Base-by-base conservation (phyloP, 2,329 filamentous ascomycete species). In the Talaromyces sp. region DNA sequence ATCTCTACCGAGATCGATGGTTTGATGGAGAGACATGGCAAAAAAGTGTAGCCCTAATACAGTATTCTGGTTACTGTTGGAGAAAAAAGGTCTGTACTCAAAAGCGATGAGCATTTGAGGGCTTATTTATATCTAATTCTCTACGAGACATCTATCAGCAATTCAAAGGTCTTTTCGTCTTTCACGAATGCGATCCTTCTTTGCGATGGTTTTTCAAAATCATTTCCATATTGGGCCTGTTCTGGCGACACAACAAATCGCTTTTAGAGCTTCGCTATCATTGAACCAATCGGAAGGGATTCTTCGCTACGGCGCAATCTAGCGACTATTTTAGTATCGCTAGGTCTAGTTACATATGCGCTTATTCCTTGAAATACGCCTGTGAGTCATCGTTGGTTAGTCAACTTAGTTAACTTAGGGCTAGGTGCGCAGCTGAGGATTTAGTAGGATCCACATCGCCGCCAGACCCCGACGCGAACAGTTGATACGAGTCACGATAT, bases 1-100 rank as follows among this genome's bases (percentile, higher is more conserved):
- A 56, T 62, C 58, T 60, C 58, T 60, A 27, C 50, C 27, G 58
- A 60, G 58, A 60, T 60, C 41, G 41, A 60, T 60, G 14, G 7
- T 27, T 37, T 60, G 58, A 24, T 60, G 58, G 31, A 60, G 58
- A 37, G 41, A 48, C 58, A 60, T 60, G 37, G 35, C 37, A 43
- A 31, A 16, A 50, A 31, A 31, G 27, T 14, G 35, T 60, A 47
- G 24, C 41, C 37, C 22, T 31, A 59, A 27, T 47, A 2, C 27
- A 6, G 27, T 31, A 24, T 2, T 16, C 13, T 48, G 22, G 3
- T 48, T 5, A 3, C 22, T 6, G n/a, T 22, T 22, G 11, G 45
- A 48, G 45, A 14, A 48, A 16, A 31, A 31, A 9, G 8, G 1
- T 27, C 13, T 45, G 22, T 60, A 11, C 43, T 60, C 43, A 14